phyloP scores from a whole-genome alignment of 192 early-diverging fungal species.

The Linnemannia schmuckeri region DNA sequence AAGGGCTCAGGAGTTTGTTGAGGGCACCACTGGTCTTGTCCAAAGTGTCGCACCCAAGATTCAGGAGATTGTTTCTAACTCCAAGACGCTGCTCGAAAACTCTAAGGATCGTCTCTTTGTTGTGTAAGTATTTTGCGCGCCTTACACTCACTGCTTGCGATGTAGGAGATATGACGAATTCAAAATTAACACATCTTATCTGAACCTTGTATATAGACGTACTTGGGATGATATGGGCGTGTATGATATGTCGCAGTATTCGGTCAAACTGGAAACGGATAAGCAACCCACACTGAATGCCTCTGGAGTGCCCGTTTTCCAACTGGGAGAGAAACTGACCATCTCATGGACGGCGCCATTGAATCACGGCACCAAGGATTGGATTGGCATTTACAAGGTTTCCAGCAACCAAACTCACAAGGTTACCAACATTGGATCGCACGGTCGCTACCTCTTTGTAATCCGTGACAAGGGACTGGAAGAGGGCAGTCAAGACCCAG shows the following conservation, averaged over 20 bases:
- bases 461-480: constrained; percentile 58
- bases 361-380: constrained; percentile 82
- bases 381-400: constrained; percentile 93
- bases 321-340: constrained; percentile 82
- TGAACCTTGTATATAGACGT: constrained; percentile 9
- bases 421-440: constrained; percentile 82
- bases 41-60: constrained; percentile 63
- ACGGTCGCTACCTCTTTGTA: constrained; percentile 78
- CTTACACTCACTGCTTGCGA: background rate
- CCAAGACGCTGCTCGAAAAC: constrained; percentile 57
- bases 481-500: constrained; percentile 59
- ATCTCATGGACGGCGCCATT: constrained; percentile 80
- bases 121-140: constrained; percentile 30
- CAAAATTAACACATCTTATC: background rate
- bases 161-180: background rate
- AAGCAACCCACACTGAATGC: constrained; percentile 11
- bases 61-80: constrained; percentile 63
- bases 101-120: constrained; percentile 54
- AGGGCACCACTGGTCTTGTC: constrained; percentile 64
- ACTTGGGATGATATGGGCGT: constrained; percentile 58
- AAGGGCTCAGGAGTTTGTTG: constrained; percentile 73
- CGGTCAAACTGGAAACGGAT: constrained; percentile 26
- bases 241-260: constrained; percentile 60
- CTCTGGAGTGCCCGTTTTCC: constrained; percentile 47
- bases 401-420: constrained; percentile 79